phyloP scores from a whole-genome alignment of 129 eudicot genomes.

The Gnaphalium uliginosum region DNA sequence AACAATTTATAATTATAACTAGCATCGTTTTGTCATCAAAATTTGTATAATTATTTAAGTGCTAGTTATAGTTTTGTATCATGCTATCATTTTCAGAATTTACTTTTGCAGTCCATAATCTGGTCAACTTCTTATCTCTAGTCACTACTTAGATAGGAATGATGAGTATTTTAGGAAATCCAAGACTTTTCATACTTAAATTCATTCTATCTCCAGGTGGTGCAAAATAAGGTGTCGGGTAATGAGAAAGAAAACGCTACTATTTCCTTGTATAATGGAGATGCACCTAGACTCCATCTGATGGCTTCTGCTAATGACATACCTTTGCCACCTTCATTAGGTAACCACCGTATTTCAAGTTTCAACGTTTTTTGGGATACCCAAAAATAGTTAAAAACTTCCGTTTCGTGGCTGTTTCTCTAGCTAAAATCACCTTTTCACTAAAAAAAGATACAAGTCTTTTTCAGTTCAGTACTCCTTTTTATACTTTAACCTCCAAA shows the following conservation, averaged over 20 bases:
- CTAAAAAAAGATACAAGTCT: not conserved
- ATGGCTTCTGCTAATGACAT: conserved; percentile 24
- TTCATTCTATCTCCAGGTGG: conserved; percentile 36
- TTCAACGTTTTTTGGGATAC: not conserved
- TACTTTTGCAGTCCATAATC: too few species aligned
- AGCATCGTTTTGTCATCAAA: not conserved
- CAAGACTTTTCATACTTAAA: conserved; percentile 1
- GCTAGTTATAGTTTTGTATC: too few species aligned
- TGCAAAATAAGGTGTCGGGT: conserved; percentile 23
- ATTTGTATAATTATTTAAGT: too few species aligned
- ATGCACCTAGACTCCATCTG: conserved; percentile 17
- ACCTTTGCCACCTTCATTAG: conserved; percentile 57
- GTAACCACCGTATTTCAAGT: conserved; percentile 30
- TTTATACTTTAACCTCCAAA: not conserved
- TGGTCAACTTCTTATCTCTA: too few species aligned
- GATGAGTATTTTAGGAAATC: not conserved
- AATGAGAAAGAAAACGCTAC: conserved; percentile 19
- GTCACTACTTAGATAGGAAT: too few species aligned
- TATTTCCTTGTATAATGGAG: conserved; percentile 15
- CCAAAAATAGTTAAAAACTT: too few species aligned
- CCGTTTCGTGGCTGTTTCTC: not conserved
- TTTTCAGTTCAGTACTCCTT: not conserved
- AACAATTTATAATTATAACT: not conserved
- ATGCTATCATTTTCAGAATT: too few species aligned
- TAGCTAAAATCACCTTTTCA: not conserved